Conservation (phyloP, 2,329 filamentous ascomycete species). For the Nemania sp. region DNA sequence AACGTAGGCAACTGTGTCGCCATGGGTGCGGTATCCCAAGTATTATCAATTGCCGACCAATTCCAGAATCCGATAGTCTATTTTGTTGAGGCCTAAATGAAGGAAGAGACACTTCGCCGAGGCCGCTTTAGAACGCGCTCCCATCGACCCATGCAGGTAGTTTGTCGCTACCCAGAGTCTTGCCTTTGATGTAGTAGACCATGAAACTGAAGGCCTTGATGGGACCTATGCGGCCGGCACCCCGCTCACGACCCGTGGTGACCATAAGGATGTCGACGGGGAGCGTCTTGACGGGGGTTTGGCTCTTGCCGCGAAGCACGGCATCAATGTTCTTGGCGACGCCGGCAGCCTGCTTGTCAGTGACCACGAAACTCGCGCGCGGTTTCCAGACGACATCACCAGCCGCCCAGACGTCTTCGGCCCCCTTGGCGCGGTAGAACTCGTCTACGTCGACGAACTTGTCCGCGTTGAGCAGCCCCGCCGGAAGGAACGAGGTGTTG, state of each 20-base stretch:
- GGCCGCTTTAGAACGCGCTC: conserved; percentile 50
- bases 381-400: conserved; percentile 58
- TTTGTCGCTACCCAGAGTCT: conserved; percentile 51
- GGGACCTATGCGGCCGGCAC: conserved; percentile 51
- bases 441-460: conserved; percentile 56
- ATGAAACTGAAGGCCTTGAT: conserved; percentile 55
- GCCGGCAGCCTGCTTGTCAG: conserved; percentile 56
- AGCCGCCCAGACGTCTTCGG: conserved; percentile 54
- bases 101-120: too few species aligned
- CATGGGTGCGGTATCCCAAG: conserved; percentile 17
- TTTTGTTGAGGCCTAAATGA: too few species aligned
- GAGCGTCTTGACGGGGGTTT: conserved; percentile 49
- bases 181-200: conserved; percentile 56
- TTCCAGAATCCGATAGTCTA: too few species aligned
- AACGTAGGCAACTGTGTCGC: too few species aligned
- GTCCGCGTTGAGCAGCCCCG: conserved; percentile 46
- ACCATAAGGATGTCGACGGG: conserved; percentile 54
- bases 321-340: conserved; percentile 59
- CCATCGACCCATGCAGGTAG: conserved; percentile 53
- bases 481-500: conserved; percentile 58
- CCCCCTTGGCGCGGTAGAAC: conserved; percentile 50
- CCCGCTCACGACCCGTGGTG: conserved; percentile 53
- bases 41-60: conserved; percentile 18
- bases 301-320: conserved; percentile 48
- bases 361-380: conserved; percentile 47